Percentiles rank a stretch among this genome's conserved stretches.
phyloP scores from a whole-genome alignment of 208 protist genomes.

The Strigomonas galati region DNA sequence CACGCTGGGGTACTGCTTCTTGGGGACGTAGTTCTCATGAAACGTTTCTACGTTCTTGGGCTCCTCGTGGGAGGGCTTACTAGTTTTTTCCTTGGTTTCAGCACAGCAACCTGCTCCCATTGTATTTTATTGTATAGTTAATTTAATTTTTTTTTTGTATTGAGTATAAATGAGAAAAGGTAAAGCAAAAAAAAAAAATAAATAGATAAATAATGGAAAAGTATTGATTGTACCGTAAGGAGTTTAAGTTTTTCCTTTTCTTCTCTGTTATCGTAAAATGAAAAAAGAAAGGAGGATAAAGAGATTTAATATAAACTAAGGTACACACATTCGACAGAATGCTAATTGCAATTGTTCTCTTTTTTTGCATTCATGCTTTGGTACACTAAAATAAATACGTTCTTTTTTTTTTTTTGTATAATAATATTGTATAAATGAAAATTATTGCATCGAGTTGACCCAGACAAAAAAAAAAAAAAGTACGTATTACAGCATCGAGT shows the following conservation, averaged over 20 bases:
- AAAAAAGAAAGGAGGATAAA: not conserved
- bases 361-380: not conserved
- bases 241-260: not conserved
- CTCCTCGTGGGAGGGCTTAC: not conserved
- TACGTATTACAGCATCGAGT: not conserved
- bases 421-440: not conserved
- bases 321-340: not conserved
- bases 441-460: not conserved
- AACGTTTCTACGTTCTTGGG: not conserved
- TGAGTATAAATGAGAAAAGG: constrained; percentile 13
- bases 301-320: not conserved
- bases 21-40: constrained; percentile 20
- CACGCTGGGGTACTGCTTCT: constrained; percentile 24
- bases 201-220: not conserved
- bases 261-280: not conserved
- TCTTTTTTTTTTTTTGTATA: not conserved
- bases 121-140: not conserved
- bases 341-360: not conserved
- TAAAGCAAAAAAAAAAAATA: not conserved
- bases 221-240: not conserved
- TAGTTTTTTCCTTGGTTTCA: constrained; percentile 2
- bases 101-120: constrained; percentile 19
- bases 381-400: too few species aligned
- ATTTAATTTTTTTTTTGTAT: too few species aligned
- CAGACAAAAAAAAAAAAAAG: not conserved